phyloP scores from a whole-genome alignment of 2,329 filamentous ascomycete genomes.

The Aspergillus awamori region DNA sequence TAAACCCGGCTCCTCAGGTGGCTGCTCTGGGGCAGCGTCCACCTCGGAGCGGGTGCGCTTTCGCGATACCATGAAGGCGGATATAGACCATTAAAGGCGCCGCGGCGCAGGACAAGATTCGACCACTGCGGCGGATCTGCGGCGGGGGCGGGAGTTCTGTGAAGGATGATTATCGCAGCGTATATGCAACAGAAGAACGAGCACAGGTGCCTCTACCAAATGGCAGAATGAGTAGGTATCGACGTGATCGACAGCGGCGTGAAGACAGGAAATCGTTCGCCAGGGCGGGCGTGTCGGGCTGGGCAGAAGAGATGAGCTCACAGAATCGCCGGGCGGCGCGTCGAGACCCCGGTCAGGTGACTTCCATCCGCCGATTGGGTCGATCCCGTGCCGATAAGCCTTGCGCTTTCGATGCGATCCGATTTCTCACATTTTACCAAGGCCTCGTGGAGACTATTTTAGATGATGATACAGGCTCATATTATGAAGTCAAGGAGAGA shows the following conservation, averaged over 20 bases:
- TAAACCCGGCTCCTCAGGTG: slow-evolving; percentile 44
- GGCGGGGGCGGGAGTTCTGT: neutral
- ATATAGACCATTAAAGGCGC: slow-evolving; percentile 34
- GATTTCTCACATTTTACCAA: neutral
- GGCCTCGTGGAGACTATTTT: neutral
- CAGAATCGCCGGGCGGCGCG: slow-evolving; percentile 31
- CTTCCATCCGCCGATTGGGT: slow-evolving; percentile 15
- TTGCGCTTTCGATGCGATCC: neutral
- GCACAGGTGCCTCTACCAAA: neutral
- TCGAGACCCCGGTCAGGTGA: slow-evolving; percentile 38
- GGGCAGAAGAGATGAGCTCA: slow-evolving; percentile 35
- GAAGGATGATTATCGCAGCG: neutral
- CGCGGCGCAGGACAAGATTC: slow-evolving; percentile 23
- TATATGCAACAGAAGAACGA: neutral
- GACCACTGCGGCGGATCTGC: slow-evolving; percentile 4
- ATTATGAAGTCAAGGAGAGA: neutral
- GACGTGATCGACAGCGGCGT: slow-evolving; percentile 4
- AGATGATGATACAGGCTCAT: neutral
- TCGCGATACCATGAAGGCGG: slow-evolving; percentile 55
- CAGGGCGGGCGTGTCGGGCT: slow-evolving; percentile 29
- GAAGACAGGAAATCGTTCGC: slow-evolving; percentile 14
- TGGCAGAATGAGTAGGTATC: neutral
- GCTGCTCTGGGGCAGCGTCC: slow-evolving; percentile 52
- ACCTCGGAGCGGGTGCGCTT: slow-evolving; percentile 60
- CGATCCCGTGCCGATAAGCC: slow-evolving; percentile 20